Evolutionary conservation across 2,329 filamentous ascomycete genomes (phyloP), one percentile per base, ranked within the genome.

Genomic region (Trichoderma gracile): DNA sequence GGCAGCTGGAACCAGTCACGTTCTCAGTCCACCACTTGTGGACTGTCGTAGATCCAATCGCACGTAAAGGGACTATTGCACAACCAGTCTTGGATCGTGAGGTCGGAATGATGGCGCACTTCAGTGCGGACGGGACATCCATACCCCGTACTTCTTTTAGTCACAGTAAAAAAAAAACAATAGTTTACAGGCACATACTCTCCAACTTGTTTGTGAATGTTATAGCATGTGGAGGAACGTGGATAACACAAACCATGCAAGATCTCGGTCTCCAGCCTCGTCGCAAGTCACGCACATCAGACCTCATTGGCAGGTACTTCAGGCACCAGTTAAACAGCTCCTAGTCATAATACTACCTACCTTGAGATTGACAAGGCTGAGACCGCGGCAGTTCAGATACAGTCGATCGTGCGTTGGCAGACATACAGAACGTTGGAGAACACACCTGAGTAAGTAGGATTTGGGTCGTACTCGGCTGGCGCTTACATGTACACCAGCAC

Each of bases 311-410:
- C 8, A 2, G n/a, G 25, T 14, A 5, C 3, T 17, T 30, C 0
- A 15, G 17, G 25, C 17, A 10, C 25, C 25, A 12, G 9, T 2
- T 30, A 19, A 50, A 14, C 1, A 15, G 15, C 3, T n/a, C 4
- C 9, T 50, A 8, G 56, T 33, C 17, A 66, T 33, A 21, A n/a
- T n/a, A n/a, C n/a, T n/a, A n/a, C n/a, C n/a, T n/a, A n/a, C n/a
- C n/a, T n/a, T n/a, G n/a, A n/a, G 73, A 69, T 1, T 1, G 49
- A 12, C 19, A 71, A 50, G 30, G 71, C 63, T 63, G 67, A 72
- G 17, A 73, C 69, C 43, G 69, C 69, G 63, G 73, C 67, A 8
- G 69, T 6, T 10, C 17, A 19, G 23, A 21, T 21, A 21, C 4
- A 27, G 30, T 30, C 8, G 30, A 9, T 30, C 7, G 8, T 30